These are phyloP conservation scores for Inga laurina DNA, from an alignment of 306 rosid genomes.

Conservation along the genomic window DNA sequence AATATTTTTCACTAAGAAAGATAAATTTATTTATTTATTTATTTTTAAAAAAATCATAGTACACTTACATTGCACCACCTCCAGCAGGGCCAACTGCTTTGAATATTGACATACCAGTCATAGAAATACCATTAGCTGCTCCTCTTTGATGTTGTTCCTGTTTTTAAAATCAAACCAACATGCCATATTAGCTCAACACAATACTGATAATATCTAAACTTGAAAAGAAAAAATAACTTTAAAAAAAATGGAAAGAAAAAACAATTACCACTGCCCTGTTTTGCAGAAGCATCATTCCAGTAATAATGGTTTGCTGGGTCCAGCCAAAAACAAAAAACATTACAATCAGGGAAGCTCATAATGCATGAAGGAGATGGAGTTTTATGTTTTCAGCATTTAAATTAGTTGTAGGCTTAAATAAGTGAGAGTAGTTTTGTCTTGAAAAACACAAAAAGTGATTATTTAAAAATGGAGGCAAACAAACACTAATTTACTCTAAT, in stretches of 20 bases:
- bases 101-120: conserved; percentile 82
- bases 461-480: no score
- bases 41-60: no score
- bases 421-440: neutral
- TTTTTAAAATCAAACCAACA: conserved; percentile 24
- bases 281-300: conserved; percentile 71
- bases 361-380: neutral
- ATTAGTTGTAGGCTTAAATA: neutral
- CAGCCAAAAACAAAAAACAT: neutral
- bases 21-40: no score
- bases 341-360: neutral
- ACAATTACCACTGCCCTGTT: conserved; percentile 25
- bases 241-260: no score
- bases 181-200: neutral
- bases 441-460: no score
- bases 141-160: conserved; percentile 91
- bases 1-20: neutral
- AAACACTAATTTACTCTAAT: neutral
- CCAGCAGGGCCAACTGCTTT: conserved; percentile 88
- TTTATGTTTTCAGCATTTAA: neutral
- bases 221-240: no score
- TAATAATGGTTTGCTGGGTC: conserved; percentile 48
- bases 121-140: conserved; percentile 84
- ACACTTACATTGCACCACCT: conserved; percentile 78
- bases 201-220: no score